A percentile compares a stretch with the other conserved stretches of the same genome.
Conservation (phyloP, 257 asterid genomes). For the Catharanthus roseus region DNA sequence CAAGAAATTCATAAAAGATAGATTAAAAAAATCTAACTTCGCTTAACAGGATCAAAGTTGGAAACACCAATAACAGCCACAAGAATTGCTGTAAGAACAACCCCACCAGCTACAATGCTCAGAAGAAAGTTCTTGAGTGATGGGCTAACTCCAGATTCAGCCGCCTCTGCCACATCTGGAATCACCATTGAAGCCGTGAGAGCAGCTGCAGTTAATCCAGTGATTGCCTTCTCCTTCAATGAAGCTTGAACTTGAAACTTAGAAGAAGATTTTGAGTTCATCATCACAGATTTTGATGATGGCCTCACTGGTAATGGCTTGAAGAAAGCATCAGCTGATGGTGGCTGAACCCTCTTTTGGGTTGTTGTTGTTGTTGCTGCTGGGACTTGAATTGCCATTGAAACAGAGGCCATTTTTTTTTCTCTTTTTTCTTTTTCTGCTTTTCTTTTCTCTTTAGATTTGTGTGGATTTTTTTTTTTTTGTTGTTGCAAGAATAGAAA, state of each 20-base stretch:
- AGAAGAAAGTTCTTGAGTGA: conserved; percentile 57
- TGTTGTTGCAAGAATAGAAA: no score
- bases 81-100: conserved; percentile 33
- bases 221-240: conserved; percentile 39
- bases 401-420: conserved; percentile 33
- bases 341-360: conserved; percentile 22
- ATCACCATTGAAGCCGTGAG: conserved; percentile 35
- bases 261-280: conserved; percentile 8
- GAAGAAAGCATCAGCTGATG: conserved; percentile 31
- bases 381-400: conserved; percentile 36
- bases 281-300: conserved; percentile 18
- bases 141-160: conserved; percentile 31
- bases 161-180: conserved; percentile 52
- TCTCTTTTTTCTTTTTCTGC: background rate
- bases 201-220: conserved; percentile 37
- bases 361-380: background rate
- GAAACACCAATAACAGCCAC: conserved; percentile 46
- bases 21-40: conserved; percentile 15
- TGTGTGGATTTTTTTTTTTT: no score
- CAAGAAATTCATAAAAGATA: background rate
- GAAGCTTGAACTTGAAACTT: conserved; percentile 29
- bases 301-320: conserved; percentile 29
- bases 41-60: conserved; percentile 50
- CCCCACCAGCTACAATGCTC: conserved; percentile 46
- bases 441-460: no score